These are phyloP conservation scores for Calvatia gigantea DNA, from an alignment of 768 basidiomycete species.

Conservation along the genomic window DNA sequence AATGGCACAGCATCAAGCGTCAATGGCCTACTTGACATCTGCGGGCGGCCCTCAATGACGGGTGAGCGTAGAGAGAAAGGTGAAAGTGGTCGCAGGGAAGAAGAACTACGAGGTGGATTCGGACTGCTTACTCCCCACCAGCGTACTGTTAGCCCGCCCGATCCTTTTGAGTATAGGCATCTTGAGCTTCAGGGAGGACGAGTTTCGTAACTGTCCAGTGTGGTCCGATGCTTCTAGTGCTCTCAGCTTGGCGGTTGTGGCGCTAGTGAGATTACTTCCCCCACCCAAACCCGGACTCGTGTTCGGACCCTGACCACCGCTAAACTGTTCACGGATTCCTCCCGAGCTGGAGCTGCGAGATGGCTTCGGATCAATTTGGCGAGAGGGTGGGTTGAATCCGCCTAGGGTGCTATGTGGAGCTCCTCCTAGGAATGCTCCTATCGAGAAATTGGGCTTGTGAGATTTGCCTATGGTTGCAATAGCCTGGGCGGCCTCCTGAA, in stretches of 20 bases:
- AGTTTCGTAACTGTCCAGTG: background rate
- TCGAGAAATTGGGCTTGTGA: conserved; percentile 5
- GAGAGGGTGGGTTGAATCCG: background rate
- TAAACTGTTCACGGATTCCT: background rate
- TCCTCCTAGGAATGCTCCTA: background rate
- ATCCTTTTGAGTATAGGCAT: conserved; percentile 1
- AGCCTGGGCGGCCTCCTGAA: background rate
- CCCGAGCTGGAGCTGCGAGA: background rate
- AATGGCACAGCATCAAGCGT: background rate
- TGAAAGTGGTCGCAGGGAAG: background rate
- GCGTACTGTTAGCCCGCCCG: background rate
- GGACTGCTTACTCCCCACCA: background rate
- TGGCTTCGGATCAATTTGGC: conserved; percentile 4
- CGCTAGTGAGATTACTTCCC: background rate
- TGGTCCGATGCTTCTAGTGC: background rate
- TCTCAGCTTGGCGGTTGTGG: background rate
- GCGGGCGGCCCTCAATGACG: background rate
- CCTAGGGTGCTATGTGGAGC: background rate
- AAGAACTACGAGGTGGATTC: background rate
- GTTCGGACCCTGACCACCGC: background rate
- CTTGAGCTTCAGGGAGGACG: conserved; percentile 2
- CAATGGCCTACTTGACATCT: background rate
- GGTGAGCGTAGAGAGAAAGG: background rate
- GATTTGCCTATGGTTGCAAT: background rate
- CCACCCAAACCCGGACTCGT: background rate